phyloP scores from a whole-genome alignment of 306 rosid species.

The Lathyrus aphaca region DNA sequence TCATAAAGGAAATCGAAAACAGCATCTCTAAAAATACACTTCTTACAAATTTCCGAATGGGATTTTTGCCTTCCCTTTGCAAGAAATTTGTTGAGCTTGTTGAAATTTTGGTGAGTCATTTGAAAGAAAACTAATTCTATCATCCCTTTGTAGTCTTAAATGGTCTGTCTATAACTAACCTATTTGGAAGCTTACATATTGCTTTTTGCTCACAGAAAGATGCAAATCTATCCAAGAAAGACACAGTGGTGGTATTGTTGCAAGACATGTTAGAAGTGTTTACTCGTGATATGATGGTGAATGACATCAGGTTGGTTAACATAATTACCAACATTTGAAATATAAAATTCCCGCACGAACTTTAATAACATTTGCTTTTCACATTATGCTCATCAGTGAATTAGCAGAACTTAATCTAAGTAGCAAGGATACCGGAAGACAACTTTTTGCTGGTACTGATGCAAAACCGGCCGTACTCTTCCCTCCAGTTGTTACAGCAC shows the following conservation, averaged over 20 bases:
- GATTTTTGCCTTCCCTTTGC: constrained; percentile 77
- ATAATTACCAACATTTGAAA: constrained; percentile 27
- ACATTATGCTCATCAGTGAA: constrained; percentile 58
- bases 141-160: constrained; percentile 33
- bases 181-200: constrained; percentile 39
- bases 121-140: constrained; percentile 23
- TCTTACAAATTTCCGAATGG: constrained; percentile 88
- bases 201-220: constrained; percentile 65
- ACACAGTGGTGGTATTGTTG: constrained; percentile 74
- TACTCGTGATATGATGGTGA: constrained; percentile 93
- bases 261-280: constrained; percentile 98
- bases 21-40: constrained; percentile 79
- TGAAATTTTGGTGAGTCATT: constrained; percentile 76
- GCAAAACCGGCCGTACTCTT: constrained; percentile 71
- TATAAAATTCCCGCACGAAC: constrained; percentile 13
- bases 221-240: constrained; percentile 64
- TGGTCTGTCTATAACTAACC: constrained; percentile 30
- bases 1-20: constrained; percentile 82
- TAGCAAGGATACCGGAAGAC: constrained; percentile 87
- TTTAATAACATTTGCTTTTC: constrained; percentile 31
- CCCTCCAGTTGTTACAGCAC: constrained; percentile 84
- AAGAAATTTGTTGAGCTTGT: constrained; percentile 88
- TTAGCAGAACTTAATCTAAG: constrained; percentile 79
- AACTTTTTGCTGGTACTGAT: constrained; percentile 94
- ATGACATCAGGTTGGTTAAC: constrained; percentile 76